Evolutionary conservation across 2,329 filamentous ascomycete species (phyloP).

Genomic region (Colletotrichum higginsianum): DNA sequence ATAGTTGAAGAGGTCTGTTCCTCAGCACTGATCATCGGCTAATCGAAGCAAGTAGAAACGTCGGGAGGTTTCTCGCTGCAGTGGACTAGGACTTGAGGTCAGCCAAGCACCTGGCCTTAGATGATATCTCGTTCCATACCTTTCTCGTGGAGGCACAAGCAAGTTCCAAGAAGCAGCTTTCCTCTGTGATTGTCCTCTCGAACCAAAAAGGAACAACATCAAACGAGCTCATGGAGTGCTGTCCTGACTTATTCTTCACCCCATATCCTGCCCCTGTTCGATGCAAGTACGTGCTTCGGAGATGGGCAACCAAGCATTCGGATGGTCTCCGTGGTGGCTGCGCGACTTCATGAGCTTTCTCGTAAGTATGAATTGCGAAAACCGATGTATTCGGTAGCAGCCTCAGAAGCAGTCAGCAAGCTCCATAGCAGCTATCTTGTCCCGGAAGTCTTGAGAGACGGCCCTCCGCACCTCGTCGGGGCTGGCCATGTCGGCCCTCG

Average conservation of each 20-base stretch:
- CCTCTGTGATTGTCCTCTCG: neutral
- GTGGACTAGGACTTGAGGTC: neutral
- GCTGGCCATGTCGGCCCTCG: conserved; percentile 31
- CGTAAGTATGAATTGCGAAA: neutral
- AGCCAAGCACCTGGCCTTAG: neutral
- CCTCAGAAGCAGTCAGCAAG: conserved; percentile 30
- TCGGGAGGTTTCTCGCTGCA: neutral
- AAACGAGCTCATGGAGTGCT: neutral
- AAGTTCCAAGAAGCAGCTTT: neutral
- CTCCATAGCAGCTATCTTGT: conserved; percentile 29
- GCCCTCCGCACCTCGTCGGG: conserved; percentile 39
- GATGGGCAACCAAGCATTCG: neutral
- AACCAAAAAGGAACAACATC: neutral
- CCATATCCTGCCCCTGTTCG: neutral
- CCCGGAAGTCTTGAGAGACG: conserved; percentile 39
- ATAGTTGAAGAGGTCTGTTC: neutral
- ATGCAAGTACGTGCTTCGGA: neutral
- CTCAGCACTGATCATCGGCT: neutral
- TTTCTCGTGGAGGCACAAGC: neutral
- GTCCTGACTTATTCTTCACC: neutral
- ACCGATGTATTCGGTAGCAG: too few relatives aligned
- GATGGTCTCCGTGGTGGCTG: too few relatives aligned
- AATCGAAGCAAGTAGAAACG: neutral
- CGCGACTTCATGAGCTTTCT: neutral
- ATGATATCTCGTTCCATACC: neutral